phyloP scores from a whole-genome alignment of 1,139 yeast genomes.

The Hansenula anomala region DNA sequence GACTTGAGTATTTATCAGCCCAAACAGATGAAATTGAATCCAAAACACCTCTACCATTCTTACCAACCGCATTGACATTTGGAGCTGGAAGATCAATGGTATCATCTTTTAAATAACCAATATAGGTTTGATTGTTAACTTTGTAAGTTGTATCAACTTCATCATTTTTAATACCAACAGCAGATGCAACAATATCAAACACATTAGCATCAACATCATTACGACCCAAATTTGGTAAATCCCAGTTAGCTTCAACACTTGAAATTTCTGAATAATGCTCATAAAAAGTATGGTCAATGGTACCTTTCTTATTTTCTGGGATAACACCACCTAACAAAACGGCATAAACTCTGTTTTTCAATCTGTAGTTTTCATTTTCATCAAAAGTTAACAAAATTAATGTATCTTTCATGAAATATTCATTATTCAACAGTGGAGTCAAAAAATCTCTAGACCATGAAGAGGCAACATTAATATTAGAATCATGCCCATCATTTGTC shows the following conservation, averaged over 20 bases:
- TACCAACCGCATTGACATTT: constrained; percentile 32
- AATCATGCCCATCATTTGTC: constrained; percentile 45
- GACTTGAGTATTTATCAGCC: constrained; percentile 21
- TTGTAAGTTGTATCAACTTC: constrained; percentile 32
- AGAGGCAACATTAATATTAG: constrained; percentile 38
- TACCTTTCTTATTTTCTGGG: constrained; percentile 33
- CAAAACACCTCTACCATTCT: constrained; percentile 32
- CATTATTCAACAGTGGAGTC: constrained; percentile 34
- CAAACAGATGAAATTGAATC: constrained; percentile 22
- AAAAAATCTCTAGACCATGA: constrained; percentile 39
- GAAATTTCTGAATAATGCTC: constrained; percentile 44
- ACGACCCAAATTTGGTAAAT: constrained; percentile 41
- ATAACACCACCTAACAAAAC: constrained; percentile 40
- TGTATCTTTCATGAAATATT: constrained; percentile 39
- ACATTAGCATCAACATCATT: constrained; percentile 43
- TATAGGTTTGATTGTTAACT: constrained; percentile 34
- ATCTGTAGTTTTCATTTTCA: constrained; percentile 37
- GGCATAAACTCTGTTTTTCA: constrained; percentile 38
- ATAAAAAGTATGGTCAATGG: constrained; percentile 40
- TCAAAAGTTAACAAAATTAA: constrained; percentile 42
- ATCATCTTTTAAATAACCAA: constrained; percentile 34
- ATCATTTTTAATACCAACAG: constrained; percentile 29
- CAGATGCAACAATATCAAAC: constrained; percentile 34
- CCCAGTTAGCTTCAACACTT: constrained; percentile 42
- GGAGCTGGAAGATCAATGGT: constrained; percentile 33